A percentile compares a stretch with the other conserved stretches of the same genome.
These are phyloP conservation scores for Salix koriyanagi DNA, from an alignment of 345 rosid species.

Conservation along the genomic window DNA sequence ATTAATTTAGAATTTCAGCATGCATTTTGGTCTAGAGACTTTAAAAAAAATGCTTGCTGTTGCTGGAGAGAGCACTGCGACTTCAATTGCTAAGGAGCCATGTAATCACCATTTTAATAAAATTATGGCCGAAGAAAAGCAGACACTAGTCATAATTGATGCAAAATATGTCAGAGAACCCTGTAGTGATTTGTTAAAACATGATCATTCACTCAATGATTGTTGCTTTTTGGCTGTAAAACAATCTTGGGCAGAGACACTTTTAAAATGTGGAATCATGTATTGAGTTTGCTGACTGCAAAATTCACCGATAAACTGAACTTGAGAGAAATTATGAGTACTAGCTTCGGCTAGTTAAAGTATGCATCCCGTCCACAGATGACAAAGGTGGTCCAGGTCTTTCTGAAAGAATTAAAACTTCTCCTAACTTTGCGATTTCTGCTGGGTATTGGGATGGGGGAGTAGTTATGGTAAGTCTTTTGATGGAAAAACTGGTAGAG, in stretches of 20 bases:
- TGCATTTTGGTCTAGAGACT: not conserved
- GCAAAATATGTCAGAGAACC: not conserved
- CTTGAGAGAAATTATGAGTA: not conserved
- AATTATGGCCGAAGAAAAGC: not conserved
- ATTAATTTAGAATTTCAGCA: not conserved
- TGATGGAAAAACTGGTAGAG: not conserved
- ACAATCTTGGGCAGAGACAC: not conserved
- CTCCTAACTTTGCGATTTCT: not conserved
- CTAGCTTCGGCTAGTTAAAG: not conserved
- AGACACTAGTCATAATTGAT: not conserved
- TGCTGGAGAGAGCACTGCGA: not conserved
- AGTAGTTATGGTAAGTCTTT: not conserved
- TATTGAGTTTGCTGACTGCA: not conserved
- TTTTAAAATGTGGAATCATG: not conserved
- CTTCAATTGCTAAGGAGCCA: not conserved
- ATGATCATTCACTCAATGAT: not conserved
- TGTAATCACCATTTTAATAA: not conserved
- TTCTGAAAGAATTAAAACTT: not conserved
- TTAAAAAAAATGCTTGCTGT: not conserved
- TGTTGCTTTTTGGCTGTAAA: not conserved
- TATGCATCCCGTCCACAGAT: not conserved
- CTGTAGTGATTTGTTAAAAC: not conserved
- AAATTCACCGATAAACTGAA: not conserved
- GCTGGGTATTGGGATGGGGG: not conserved
- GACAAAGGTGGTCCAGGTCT: not conserved